phyloP scores from a whole-genome alignment of 2,329 filamentous ascomycete species.

The Clarireedia hainanense region DNA sequence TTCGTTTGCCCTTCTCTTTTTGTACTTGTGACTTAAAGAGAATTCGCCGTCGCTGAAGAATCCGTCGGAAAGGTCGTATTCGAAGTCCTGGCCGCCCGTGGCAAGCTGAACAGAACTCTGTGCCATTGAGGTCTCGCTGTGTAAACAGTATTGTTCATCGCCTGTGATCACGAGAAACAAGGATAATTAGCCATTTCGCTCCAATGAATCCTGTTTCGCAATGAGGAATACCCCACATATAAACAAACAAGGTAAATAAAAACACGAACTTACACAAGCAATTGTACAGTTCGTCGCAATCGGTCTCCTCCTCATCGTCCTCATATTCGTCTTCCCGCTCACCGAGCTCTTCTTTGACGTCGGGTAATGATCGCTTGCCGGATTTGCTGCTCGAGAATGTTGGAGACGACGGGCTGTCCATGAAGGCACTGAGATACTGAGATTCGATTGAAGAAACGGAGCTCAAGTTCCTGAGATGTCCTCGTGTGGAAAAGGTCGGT shows the following conservation, averaged over 20 bases:
- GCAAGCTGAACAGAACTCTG: conserved; percentile 30
- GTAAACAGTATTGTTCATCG: conserved; percentile 51
- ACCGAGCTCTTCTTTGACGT: conserved; percentile 76
- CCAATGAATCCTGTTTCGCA: background rate
- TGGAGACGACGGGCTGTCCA: conserved; percentile 52
- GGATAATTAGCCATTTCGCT: conserved; percentile 4
- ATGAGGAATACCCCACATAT: conserved; percentile 5
- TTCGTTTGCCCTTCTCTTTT: conserved; percentile 52
- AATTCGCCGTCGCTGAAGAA: conserved; percentile 59
- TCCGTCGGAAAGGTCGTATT: conserved; percentile 55
- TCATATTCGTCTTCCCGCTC: conserved; percentile 55
- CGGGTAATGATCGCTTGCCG: conserved; percentile 62
- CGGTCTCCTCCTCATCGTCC: background rate
- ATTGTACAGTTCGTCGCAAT: conserved; percentile 45
- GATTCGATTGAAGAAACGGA: conserved; percentile 73
- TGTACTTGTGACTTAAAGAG: conserved; percentile 38
- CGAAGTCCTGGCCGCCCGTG: conserved; percentile 39
- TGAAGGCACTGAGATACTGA: conserved; percentile 36
- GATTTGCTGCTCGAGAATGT: conserved; percentile 42
- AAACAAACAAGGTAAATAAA: background rate
- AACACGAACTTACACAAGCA: conserved; percentile 62
- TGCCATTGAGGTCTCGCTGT: conserved; percentile 35
- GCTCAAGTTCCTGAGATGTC: conserved; percentile 60
- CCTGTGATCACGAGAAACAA: conserved; percentile 36
- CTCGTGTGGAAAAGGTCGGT: conserved; percentile 55